Evolutionary conservation across 1,284 basidiomycete species (phyloP).

Genomic region (Caloboletus firmus): DNA sequence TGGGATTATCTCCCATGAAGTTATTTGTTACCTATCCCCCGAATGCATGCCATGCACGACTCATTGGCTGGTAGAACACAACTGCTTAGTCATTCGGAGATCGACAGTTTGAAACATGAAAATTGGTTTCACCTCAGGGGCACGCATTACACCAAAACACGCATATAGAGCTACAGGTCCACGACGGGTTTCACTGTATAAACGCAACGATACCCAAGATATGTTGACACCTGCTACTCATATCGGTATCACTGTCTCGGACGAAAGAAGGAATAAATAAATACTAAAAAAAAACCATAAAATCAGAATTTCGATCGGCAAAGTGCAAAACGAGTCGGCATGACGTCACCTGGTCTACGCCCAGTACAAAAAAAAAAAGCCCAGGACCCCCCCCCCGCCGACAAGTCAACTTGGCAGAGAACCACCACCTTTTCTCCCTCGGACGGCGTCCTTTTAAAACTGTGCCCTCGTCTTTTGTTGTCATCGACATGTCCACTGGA

Average conservation of each 20-base stretch:
- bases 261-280: background rate
- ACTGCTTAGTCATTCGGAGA: background rate
- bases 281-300: too few relatives aligned
- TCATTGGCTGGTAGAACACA: background rate
- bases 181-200: too few relatives aligned
- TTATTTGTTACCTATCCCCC: background rate
- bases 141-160: background rate
- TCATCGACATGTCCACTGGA: conserved; percentile 22
- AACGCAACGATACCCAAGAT: too few relatives aligned
- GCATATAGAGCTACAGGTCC: too few relatives aligned
- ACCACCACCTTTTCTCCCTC: background rate
- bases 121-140: background rate
- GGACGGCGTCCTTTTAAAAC: too few relatives aligned
- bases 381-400: too few relatives aligned
- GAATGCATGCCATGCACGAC: background rate
- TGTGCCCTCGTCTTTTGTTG: background rate
- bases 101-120: background rate
- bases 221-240: too few relatives aligned
- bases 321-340: conserved; percentile 17
- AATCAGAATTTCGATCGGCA: conserved; percentile 16
- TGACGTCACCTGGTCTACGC: conserved; percentile 29
- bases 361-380: background rate
- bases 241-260: too few relatives aligned
- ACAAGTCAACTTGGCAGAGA: conserved; percentile 2
- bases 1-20: background rate